Conservation (phyloP, 1,284 basidiomycete genomes). For the Sanghuangporus baumii region DNA sequence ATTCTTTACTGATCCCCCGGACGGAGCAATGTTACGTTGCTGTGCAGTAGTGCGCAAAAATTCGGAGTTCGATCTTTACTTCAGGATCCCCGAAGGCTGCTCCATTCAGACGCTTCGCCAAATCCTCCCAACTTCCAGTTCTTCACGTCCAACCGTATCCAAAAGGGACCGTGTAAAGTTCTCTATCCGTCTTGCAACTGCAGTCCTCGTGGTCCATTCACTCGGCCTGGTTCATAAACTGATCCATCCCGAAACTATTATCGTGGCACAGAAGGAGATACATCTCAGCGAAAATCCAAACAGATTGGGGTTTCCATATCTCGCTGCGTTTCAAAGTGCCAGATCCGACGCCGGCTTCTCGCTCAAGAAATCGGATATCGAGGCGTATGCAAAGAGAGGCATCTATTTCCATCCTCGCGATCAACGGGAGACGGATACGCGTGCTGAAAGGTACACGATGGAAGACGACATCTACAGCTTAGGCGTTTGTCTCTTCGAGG, state of each 20-base stretch:
- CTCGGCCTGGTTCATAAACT: constrained; percentile 9
- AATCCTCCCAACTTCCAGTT: neutral
- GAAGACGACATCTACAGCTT: constrained; percentile 14
- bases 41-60: neutral
- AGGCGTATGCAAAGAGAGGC: neutral
- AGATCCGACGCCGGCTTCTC: neutral
- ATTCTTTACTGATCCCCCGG: neutral
- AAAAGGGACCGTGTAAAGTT: neutral
- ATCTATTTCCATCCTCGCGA: constrained; percentile 11
- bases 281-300: neutral
- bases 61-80: neutral
- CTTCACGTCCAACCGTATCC: neutral
- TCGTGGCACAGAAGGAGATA: neutral
- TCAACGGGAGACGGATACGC: neutral
- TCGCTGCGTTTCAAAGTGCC: neutral
- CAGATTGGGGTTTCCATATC: constrained; percentile 2
- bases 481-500: constrained; percentile 14
- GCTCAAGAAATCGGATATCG: neutral
- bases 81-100: neutral
- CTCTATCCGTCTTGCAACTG: neutral
- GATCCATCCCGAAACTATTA: constrained; percentile 6
- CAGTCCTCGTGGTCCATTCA: constrained; percentile 9
- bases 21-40: neutral
- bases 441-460: constrained; percentile 3
- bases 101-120: neutral